Percentiles rank a stretch among this genome's conserved stretches.
Evolutionary conservation across 2,329 filamentous ascomycete species (phyloP).

Genomic region (Phialemoniopsis sp.): DNA sequence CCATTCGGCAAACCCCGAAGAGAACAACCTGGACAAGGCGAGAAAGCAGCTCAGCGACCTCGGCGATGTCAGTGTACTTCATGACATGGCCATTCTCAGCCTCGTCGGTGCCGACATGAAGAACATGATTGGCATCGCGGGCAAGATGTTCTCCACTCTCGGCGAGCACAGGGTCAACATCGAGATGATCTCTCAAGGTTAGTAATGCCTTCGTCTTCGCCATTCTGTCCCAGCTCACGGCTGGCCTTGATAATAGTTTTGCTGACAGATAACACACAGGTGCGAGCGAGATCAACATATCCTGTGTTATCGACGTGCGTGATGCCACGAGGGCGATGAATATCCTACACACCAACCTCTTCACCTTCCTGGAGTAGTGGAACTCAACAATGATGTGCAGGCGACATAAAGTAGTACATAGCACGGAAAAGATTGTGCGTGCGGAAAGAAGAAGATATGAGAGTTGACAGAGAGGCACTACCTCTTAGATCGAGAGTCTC

Average conservation of each 20-base stretch:
- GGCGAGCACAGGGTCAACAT: constrained; percentile 95
- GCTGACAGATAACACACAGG: constrained; percentile 44
- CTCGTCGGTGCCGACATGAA: constrained; percentile 95
- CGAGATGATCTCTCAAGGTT: constrained; percentile 99
- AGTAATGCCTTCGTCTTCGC: constrained; percentile 15
- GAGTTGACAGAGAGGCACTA: too few species aligned
- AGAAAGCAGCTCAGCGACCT: constrained; percentile 72
- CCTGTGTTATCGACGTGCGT: constrained; percentile 88
- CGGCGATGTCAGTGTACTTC: constrained; percentile 85
- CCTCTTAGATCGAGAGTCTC: too few species aligned
- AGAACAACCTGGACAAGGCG: constrained; percentile 59
- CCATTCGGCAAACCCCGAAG: constrained; percentile 67
- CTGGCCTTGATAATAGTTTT: constrained; percentile 7
- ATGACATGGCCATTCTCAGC: constrained; percentile 92
- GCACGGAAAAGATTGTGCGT: too few species aligned
- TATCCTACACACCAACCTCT: constrained; percentile 92
- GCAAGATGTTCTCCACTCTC: constrained; percentile 90
- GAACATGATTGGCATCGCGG: constrained; percentile 92
- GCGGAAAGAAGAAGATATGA: too few species aligned
- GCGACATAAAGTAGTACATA: too few species aligned
- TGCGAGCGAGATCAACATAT: constrained; percentile 98
- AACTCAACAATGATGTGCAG: too few species aligned
- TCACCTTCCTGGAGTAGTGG: constrained; percentile 80
- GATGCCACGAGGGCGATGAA: constrained; percentile 93
- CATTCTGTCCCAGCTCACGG: not conserved